These are phyloP conservation scores for Penicillium freii DNA, from an alignment of 2,329 filamentous ascomycete genomes.

Conservation along the genomic window DNA sequence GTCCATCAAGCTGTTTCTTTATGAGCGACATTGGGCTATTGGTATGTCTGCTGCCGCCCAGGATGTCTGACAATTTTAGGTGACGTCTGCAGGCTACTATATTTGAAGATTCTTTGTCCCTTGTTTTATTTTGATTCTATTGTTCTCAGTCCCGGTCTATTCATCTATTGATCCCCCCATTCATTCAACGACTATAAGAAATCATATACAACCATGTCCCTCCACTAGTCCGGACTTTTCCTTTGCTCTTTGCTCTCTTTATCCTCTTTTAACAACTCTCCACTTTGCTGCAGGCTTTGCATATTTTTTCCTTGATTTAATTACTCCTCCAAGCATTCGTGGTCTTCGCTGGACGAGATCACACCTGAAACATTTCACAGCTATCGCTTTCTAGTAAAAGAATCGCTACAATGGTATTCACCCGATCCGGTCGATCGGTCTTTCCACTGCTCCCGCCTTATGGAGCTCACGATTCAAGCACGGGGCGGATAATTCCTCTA, in stretches of 20 bases:
- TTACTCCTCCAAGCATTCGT: not conserved
- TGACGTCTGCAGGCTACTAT: constrained; percentile 1
- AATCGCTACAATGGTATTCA: constrained; percentile 32
- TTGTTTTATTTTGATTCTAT: constrained; percentile 6
- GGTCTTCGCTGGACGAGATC: constrained; percentile 6
- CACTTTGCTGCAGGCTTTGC: not conserved
- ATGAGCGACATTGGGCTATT: constrained; percentile 5
- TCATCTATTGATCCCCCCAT: constrained; percentile 7
- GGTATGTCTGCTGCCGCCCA: constrained; percentile 16
- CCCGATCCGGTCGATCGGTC: constrained; percentile 32
- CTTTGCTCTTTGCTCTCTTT: constrained; percentile 2
- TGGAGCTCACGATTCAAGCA: constrained; percentile 48
- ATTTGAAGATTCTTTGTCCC: constrained; percentile 13
- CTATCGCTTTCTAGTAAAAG: not conserved
- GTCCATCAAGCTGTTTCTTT: constrained; percentile 16
- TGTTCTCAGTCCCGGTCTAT: constrained; percentile 3
- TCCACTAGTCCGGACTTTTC: not conserved
- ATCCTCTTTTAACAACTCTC: not conserved
- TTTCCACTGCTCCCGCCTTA: constrained; percentile 44
- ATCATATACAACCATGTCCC: constrained; percentile 3
- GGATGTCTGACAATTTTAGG: constrained; percentile 1
- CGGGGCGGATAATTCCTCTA: constrained; percentile 55
- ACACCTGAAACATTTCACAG: not conserved
- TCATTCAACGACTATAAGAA: constrained; percentile 4
- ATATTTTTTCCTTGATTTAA: not conserved